Evolutionary conservation across 495 filamentous ascomycete species (phyloP).

Genomic region (Terfezia boudieri): DNA sequence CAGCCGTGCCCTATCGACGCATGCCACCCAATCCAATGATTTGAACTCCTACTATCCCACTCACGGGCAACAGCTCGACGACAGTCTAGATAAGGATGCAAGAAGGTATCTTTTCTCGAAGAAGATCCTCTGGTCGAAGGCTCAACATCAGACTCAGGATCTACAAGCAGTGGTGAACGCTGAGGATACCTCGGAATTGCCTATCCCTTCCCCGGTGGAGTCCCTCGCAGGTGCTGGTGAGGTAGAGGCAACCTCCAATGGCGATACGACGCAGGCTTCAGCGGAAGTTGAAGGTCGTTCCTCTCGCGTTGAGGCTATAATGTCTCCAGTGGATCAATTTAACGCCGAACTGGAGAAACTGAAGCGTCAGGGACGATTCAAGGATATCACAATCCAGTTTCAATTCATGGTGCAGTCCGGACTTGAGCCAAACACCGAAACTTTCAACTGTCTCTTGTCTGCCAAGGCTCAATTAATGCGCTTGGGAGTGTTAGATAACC

Average conservation of each 20-base stretch:
- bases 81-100: slow-evolving; percentile 16
- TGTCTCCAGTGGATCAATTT: slow-evolving; percentile 6
- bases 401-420: slow-evolving; percentile 61
- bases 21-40: slow-evolving; percentile 59
- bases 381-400: slow-evolving; percentile 74
- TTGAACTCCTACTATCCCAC: slow-evolving; percentile 19
- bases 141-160: slow-evolving; percentile 18
- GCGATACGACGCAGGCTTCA: slow-evolving; percentile 23
- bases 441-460: slow-evolving; percentile 74
- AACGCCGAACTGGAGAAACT: slow-evolving; percentile 41
- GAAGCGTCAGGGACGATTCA: slow-evolving; percentile 40
- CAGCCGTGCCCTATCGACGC: slow-evolving; percentile 22
- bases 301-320: slow-evolving; percentile 3
- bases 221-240: neutral
- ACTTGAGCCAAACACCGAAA: slow-evolving; percentile 51
- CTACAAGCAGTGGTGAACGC: neutral
- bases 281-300: slow-evolving; percentile 19
- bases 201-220: slow-evolving; percentile 5
- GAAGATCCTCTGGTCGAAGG: slow-evolving; percentile 20
- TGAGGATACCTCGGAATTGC: slow-evolving; percentile 3
- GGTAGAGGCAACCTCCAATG: slow-evolving; percentile 4
- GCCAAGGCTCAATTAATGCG: slow-evolving; percentile 31
- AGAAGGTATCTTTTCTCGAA: slow-evolving; percentile 18
- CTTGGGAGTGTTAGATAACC: neutral
- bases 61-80: slow-evolving; percentile 13